Percentiles rank a stretch among this genome's conserved stretches.
Evolutionary conservation across 306 rosid genomes (phyloP).

Genomic region (Delonix regia): DNA sequence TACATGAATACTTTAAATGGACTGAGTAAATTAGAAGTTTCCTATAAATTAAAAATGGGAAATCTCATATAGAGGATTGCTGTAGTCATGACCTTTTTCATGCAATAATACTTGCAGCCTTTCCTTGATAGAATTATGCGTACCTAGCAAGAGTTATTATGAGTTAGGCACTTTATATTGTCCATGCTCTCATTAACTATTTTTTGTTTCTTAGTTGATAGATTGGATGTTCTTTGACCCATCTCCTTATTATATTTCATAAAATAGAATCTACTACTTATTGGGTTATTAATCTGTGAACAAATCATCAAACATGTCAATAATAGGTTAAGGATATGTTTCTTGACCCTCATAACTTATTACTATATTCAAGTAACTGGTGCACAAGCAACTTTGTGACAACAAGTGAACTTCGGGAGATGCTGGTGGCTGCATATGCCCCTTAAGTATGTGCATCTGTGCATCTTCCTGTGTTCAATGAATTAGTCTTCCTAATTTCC

Average conservation of each 20-base stretch:
- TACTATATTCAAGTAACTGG: neutral
- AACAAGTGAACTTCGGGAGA: neutral
- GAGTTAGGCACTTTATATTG: neutral
- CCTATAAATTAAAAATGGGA: neutral
- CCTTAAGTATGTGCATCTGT: neutral
- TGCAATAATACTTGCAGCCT: neutral
- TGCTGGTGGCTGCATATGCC: slow-evolving; percentile 2
- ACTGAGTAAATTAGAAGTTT: neutral
- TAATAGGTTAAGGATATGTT: neutral
- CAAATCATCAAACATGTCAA: neutral
- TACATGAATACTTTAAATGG: slow-evolving; percentile 11
- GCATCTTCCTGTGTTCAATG: neutral
- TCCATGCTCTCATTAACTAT: neutral
- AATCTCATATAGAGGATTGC: neutral
- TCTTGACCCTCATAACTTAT: neutral
- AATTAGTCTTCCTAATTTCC: slow-evolving; percentile 21
- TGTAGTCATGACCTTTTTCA: neutral
- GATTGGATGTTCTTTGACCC: neutral
- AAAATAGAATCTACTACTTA: neutral
- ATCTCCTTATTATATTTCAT: neutral
- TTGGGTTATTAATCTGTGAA: neutral
- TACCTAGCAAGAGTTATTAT: neutral
- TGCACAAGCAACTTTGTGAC: neutral
- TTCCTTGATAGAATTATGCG: neutral
- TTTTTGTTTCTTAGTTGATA: neutral